phyloP scores from a whole-genome alignment of 345 rosid species.

The Citrus hindsii region DNA sequence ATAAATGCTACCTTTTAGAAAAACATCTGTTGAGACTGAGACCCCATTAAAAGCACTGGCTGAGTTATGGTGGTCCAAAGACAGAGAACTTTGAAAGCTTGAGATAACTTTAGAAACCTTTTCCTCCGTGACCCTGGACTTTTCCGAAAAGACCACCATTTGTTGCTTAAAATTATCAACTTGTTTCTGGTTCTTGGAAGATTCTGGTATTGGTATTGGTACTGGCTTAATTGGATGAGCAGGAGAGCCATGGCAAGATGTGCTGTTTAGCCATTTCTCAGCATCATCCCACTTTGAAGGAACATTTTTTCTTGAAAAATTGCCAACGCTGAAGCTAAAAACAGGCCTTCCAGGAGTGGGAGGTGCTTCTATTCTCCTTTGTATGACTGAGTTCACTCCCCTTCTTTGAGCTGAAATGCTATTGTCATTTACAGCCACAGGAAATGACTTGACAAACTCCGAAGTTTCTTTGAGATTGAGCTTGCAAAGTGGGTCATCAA shows the following conservation, averaged over 20 bases:
- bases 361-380: conserved; percentile 59
- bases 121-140: conserved; percentile 60
- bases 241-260: conserved; percentile 62
- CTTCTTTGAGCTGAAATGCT: conserved; percentile 51
- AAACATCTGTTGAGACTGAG: conserved; percentile 43
- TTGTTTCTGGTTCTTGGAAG: conserved; percentile 32
- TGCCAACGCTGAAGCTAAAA: conserved; percentile 59
- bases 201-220: conserved; percentile 21
- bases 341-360: conserved; percentile 80
- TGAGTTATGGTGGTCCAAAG: conserved; percentile 34
- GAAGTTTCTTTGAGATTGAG: conserved; percentile 69
- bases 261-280: conserved; percentile 77
- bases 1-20: conserved; percentile 57
- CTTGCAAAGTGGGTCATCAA: conserved; percentile 63
- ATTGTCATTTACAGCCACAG: conserved; percentile 35
- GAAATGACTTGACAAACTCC: conserved; percentile 69
- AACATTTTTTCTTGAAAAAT: conserved; percentile 54
- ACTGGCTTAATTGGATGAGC: conserved; percentile 51
- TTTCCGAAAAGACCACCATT: conserved; percentile 53
- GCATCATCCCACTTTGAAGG: conserved; percentile 99
- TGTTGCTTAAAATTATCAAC: conserved; percentile 35
- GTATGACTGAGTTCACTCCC: conserved; percentile 44
- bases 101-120: conserved; percentile 34
- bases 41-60: conserved; percentile 35
- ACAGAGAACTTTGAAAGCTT: conserved; percentile 26